phyloP scores from a whole-genome alignment of 2,329 filamentous ascomycete species.

The Phaeosphaeriaceae sp. region DNA sequence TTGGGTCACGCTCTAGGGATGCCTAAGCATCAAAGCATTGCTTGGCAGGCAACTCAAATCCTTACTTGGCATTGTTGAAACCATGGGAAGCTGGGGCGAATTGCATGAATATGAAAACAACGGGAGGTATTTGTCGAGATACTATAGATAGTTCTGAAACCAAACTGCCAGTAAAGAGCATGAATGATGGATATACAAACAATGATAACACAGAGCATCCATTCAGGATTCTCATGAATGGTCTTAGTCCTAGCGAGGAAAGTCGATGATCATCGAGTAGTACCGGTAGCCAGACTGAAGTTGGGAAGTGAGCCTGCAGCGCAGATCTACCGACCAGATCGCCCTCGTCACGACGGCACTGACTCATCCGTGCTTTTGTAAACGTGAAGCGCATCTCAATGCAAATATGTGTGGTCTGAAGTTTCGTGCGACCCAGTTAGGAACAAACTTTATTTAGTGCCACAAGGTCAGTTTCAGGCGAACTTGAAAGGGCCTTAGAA shows the following conservation, averaged over 20 bases:
- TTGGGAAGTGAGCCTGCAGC: too few species aligned
- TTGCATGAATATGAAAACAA: constrained; percentile 6
- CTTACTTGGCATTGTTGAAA: constrained; percentile 28
- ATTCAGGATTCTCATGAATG: too few species aligned
- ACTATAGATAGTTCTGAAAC: too few species aligned
- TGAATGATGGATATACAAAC: too few species aligned
- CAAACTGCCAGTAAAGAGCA: too few species aligned
- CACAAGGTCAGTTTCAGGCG: constrained; percentile 41
- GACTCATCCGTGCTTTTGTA: constrained; percentile 8
- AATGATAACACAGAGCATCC: too few species aligned
- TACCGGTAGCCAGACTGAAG: too few species aligned
- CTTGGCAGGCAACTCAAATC: constrained; percentile 34
- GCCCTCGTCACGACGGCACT: too few species aligned
- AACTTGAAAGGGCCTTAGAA: constrained; percentile 3
- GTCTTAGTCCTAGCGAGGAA: too few species aligned
- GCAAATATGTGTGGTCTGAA: constrained; percentile 15
- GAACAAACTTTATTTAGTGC: constrained; percentile 33
- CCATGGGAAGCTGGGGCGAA: constrained; percentile 22
- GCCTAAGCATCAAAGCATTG: constrained; percentile 31
- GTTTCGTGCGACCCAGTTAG: constrained; percentile 31
- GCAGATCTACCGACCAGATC: too few species aligned
- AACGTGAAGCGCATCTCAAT: constrained; percentile 21
- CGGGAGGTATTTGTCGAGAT: too few species aligned
- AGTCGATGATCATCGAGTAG: too few species aligned
- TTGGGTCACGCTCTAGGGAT: constrained; percentile 10